A percentile compares a stretch with the other conserved stretches of the same genome.
phyloP scores from a whole-genome alignment of 1,139 yeast species.

The Magnusiomyces starmeri region DNA sequence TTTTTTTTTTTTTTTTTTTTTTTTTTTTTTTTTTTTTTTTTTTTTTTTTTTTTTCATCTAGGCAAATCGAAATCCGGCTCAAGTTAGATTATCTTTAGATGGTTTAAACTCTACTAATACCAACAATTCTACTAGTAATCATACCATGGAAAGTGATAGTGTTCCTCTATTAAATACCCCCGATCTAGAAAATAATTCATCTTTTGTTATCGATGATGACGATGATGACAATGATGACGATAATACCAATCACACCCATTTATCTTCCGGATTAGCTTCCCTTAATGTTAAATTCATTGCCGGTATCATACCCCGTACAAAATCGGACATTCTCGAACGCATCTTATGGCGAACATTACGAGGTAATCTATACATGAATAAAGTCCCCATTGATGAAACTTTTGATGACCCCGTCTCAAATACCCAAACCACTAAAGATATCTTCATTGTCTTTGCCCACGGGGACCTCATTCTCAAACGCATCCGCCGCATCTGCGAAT shows the following conservation, averaged over 20 bases:
- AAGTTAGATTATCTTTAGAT: slow-evolving; percentile 27
- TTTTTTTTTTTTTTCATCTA: slow-evolving; percentile 17
- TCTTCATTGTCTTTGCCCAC: slow-evolving; percentile 81
- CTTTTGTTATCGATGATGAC: no score
- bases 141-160: background rate
- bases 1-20: slow-evolving; percentile 41
- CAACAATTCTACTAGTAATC: background rate
- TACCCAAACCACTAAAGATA: slow-evolving; percentile 51
- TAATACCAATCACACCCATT: background rate
- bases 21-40: background rate
- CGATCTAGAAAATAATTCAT: slow-evolving; percentile 6
- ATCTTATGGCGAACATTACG: slow-evolving; percentile 89
- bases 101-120: no score
- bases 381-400: slow-evolving; percentile 59
- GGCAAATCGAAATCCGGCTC: slow-evolving; percentile 26
- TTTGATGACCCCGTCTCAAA: slow-evolving; percentile 45
- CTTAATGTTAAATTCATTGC: slow-evolving; percentile 55
- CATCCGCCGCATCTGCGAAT: slow-evolving; percentile 69
- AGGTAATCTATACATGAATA: slow-evolving; percentile 76
- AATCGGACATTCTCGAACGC: slow-evolving; percentile 66
- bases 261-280: slow-evolving; percentile 13
- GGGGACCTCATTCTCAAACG: slow-evolving; percentile 66
- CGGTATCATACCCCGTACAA: slow-evolving; percentile 75
- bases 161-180: background rate
- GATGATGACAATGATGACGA: slow-evolving; percentile 8